Conservation (phyloP, 2,329 filamentous ascomycete genomes). For the Epichloe coenophiala region DNA sequence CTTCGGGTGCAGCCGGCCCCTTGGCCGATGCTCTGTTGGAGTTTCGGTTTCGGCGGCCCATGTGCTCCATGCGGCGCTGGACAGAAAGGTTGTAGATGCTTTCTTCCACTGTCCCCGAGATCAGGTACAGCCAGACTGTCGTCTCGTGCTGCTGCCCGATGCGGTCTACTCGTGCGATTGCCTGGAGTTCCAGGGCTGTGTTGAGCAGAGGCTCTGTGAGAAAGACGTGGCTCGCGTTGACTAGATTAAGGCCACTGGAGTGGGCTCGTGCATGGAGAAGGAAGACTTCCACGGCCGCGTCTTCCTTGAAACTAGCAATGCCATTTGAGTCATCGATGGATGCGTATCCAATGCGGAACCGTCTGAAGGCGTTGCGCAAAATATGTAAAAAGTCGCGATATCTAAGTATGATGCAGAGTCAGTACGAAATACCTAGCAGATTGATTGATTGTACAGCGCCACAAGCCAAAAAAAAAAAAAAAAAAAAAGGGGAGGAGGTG, state of each 20-base stretch:
- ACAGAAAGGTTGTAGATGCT: constrained; percentile 83
- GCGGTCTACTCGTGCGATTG: constrained; percentile 85
- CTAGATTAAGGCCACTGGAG: constrained; percentile 77
- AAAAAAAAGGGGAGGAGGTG: neutral
- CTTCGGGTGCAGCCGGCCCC: constrained; percentile 25
- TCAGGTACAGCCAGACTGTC: constrained; percentile 88
- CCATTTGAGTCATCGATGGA: constrained; percentile 57
- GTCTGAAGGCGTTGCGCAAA: constrained; percentile 53
- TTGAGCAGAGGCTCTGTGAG: constrained; percentile 90
- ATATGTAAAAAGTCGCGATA: constrained; percentile 70
- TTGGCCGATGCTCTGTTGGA: constrained; percentile 24
- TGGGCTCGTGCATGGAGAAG: constrained; percentile 81
- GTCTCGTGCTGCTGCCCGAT: constrained; percentile 84
- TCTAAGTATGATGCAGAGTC: constrained; percentile 11
- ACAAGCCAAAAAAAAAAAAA: neutral
- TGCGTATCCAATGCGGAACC: constrained; percentile 60
- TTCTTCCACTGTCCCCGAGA: constrained; percentile 85
- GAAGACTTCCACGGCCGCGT: constrained; percentile 66
- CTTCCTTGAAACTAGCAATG: constrained; percentile 62
- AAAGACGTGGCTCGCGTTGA: constrained; percentile 89
- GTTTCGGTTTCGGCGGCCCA: constrained; percentile 29
- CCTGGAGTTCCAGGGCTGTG: constrained; percentile 85
- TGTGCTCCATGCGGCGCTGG: constrained; percentile 62
- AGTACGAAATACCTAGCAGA: neutral
- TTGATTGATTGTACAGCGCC: too few relatives aligned